Conservation (phyloP, 441 rosid species). For the Arabidopsis lyrata region DNA sequence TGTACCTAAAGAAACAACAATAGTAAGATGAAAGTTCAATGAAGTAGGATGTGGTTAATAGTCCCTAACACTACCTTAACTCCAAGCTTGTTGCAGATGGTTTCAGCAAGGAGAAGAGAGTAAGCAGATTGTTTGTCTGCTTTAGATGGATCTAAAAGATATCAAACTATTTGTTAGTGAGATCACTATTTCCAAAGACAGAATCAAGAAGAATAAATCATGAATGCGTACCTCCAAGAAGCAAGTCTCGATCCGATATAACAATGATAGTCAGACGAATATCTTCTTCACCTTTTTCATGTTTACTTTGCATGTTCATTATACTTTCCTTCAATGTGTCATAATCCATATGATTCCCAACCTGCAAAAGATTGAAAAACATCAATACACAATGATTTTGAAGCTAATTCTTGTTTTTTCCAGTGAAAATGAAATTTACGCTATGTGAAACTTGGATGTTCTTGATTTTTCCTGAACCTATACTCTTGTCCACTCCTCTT, state of each 20-base stretch:
- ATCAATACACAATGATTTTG: conserved; percentile 17
- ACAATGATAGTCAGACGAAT: conserved; percentile 80
- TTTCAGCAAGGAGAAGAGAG: conserved; percentile 93
- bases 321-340: conserved; percentile 76
- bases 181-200: conserved; percentile 1
- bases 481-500: conserved; percentile 48
- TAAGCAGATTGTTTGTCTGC: conserved; percentile 95
- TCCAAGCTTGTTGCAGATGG: conserved; percentile 81
- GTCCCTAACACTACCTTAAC: conserved; percentile 60
- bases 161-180: conserved; percentile 25
- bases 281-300: conserved; percentile 57
- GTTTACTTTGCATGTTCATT: conserved; percentile 56
- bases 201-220: conserved; percentile 27
- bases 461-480: conserved; percentile 58
- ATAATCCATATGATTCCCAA: conserved; percentile 83
- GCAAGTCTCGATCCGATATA: conserved; percentile 86
- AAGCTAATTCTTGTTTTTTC: conserved; percentile 13
- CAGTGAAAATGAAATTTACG: conserved; percentile 51
- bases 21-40: conserved; percentile 24
- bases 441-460: conserved; percentile 68
- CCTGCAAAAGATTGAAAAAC: conserved; percentile 55
- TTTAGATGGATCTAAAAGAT: conserved; percentile 75
- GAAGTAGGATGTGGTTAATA: background rate
- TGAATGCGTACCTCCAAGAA: conserved; percentile 60
- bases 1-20: conserved; percentile 60